A percentile compares a stretch with the other conserved stretches of the same genome.
Conservation (phyloP, 345 rosid genomes). For the Gynandropsis gynandra region DNA sequence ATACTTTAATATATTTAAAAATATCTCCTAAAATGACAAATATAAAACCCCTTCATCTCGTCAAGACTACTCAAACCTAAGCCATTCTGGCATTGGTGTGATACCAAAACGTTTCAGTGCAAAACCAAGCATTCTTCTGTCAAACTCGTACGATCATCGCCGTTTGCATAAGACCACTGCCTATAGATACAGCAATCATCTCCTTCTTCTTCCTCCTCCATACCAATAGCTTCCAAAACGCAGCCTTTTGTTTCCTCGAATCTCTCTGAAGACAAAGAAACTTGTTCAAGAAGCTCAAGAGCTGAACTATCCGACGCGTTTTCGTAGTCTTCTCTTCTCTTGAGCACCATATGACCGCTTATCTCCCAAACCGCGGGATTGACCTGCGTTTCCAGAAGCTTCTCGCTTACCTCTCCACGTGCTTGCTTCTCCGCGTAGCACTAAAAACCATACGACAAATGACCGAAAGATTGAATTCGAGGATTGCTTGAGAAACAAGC, state of each 20-base stretch:
- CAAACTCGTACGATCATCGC: no score
- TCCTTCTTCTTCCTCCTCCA: constrained; percentile 21
- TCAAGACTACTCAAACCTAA: no score
- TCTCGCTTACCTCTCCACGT: constrained; percentile 83
- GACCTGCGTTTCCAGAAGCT: constrained; percentile 89
- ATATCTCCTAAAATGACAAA: no score
- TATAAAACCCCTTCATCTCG: no score
- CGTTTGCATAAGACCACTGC: no score
- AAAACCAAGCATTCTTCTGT: no score
- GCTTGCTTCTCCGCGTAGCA: constrained; percentile 99
- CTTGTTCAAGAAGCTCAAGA: constrained; percentile 89
- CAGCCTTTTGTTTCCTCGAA: constrained; percentile 68
- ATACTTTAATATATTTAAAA: no score
- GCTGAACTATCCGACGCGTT: constrained; percentile 93
- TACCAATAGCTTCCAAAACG: constrained; percentile 58
- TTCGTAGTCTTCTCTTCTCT: constrained; percentile 85
- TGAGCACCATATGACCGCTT: constrained; percentile 92
- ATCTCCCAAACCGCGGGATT: constrained; percentile 99
- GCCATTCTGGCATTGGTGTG: no score
- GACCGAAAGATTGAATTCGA: no score
- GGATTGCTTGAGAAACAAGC: no score
- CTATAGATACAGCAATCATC: no score
- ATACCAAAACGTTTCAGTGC: no score
- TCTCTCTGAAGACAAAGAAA: constrained; percentile 86
- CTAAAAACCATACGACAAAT: constrained; percentile 30